phyloP scores from a whole-genome alignment of 768 basidiomycete species.

The Phlebiopsis gigantea region DNA sequence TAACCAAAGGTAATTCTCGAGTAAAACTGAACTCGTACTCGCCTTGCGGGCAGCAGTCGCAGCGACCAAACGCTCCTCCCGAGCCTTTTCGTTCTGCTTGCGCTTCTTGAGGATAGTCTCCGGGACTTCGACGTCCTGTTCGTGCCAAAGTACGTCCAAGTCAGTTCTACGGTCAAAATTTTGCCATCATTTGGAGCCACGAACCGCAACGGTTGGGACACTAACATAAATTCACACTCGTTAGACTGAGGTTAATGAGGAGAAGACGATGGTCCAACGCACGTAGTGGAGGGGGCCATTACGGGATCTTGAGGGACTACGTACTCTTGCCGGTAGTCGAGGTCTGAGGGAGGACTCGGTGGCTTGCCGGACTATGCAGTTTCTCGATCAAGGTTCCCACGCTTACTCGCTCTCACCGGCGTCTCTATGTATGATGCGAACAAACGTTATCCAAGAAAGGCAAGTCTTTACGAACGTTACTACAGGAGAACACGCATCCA shows the following conservation, averaged over 20 bases:
- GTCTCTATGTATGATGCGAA: too few relatives aligned
- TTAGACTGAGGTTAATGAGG: conserved; percentile 10
- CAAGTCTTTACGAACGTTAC: neutral
- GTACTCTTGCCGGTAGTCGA: conserved; percentile 20
- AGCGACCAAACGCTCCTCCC: conserved; percentile 87
- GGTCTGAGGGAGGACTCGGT: conserved; percentile 22
- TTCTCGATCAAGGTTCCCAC: conserved; percentile 18
- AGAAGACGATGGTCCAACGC: conserved; percentile 24
- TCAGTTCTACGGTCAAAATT: neutral
- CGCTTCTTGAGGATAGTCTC: conserved; percentile 99
- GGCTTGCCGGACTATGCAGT: conserved; percentile 32
- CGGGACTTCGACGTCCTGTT: conserved; percentile 89
- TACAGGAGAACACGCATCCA: conserved; percentile 34
- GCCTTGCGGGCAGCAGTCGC: conserved; percentile 88
- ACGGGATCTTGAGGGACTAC: conserved; percentile 33
- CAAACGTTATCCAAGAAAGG: neutral
- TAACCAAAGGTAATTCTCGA: conserved; percentile 10
- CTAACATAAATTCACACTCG: conserved; percentile 19
- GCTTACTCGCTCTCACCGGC: neutral
- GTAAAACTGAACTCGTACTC: conserved; percentile 23
- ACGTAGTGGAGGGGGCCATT: conserved; percentile 53
- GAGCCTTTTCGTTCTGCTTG: conserved; percentile 94
- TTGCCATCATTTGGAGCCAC: conserved; percentile 17
- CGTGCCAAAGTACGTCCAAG: conserved; percentile 1
- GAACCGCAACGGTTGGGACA: conserved; percentile 44